A percentile compares a stretch with the other conserved stretches of the same genome.
phyloP scores from a whole-genome alignment of 2,329 filamentous ascomycete species.

The Pseudocercospora vitis region DNA sequence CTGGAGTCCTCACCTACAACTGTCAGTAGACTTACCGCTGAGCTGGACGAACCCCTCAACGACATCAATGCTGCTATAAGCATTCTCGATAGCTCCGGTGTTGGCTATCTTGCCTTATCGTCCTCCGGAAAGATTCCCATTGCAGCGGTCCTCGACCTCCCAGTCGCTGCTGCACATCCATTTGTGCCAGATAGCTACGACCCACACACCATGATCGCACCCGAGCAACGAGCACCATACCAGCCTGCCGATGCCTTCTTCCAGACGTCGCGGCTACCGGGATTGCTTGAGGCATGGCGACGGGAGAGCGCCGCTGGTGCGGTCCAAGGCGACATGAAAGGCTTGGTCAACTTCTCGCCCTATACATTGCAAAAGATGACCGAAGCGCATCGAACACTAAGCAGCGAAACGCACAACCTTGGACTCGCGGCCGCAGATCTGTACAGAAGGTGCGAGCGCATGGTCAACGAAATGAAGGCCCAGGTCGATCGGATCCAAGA shows the following conservation, averaged over 20 bases:
- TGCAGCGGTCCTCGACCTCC: slow-evolving; percentile 52
- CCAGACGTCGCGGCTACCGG: slow-evolving; percentile 56
- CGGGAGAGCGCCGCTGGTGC: slow-evolving; percentile 21
- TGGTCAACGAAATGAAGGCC: slow-evolving; percentile 66
- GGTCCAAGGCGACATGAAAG: slow-evolving; percentile 58
- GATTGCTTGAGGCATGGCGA: slow-evolving; percentile 39
- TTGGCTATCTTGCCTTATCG: slow-evolving; percentile 60
- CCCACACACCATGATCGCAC: slow-evolving; percentile 39
- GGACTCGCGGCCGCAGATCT: slow-evolving; percentile 70
- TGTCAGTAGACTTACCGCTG: slow-evolving; percentile 46
- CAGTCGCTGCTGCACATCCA: slow-evolving; percentile 60
- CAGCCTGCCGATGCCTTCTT: slow-evolving; percentile 58
- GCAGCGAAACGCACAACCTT: slow-evolving; percentile 67
- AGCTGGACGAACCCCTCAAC: slow-evolving; percentile 30
- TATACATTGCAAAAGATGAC: slow-evolving; percentile 71
- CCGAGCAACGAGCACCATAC: slow-evolving; percentile 61
- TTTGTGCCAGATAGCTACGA: slow-evolving; percentile 27
- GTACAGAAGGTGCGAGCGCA: slow-evolving; percentile 67
- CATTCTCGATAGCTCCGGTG: slow-evolving; percentile 53
- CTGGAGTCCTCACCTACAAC: slow-evolving; percentile 53
- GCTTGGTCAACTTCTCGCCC: slow-evolving; percentile 68
- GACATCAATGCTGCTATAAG: slow-evolving; percentile 49
- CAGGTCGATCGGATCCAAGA: slow-evolving; percentile 67
- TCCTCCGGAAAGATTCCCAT: slow-evolving; percentile 39
- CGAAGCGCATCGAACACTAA: slow-evolving; percentile 69